Percentiles rank a stretch among this genome's conserved stretches.
These are phyloP conservation scores for Pseudogymnoascus sp. DNA, from an alignment of 2,329 filamentous ascomycete genomes.

Conservation along the genomic window DNA sequence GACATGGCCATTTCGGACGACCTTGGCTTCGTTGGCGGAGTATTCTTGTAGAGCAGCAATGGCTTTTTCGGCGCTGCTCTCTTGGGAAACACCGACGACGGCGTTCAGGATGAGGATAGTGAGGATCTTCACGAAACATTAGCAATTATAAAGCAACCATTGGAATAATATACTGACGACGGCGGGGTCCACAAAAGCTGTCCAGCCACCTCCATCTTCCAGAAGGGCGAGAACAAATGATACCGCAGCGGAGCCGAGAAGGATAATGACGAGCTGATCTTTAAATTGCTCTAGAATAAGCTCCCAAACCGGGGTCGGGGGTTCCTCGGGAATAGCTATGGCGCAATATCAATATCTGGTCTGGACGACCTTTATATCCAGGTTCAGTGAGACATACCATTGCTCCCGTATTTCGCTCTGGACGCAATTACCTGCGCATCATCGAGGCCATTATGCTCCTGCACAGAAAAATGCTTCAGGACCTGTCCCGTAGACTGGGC, in stretches of 20 bases:
- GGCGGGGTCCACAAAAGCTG: conserved; percentile 89
- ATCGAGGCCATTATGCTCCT: conserved; percentile 46
- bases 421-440: conserved; percentile 49
- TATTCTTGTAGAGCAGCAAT: conserved; percentile 43
- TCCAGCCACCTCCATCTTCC: conserved; percentile 89
- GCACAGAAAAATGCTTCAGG: conserved; percentile 49
- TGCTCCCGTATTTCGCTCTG: conserved; percentile 54
- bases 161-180: conserved; percentile 57
- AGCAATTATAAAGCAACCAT: conserved; percentile 9
- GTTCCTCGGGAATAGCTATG: conserved; percentile 72
- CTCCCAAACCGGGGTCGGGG: conserved; percentile 91
- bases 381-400: conserved; percentile 41
- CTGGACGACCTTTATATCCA: background rate
- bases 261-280: conserved; percentile 92
- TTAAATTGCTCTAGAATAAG: conserved; percentile 98
- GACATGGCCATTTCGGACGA: conserved; percentile 44
- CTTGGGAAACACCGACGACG: conserved; percentile 53
- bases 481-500: conserved; percentile 49
- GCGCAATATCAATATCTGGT: conserved; percentile 17
- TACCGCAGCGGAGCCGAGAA: conserved; percentile 84
- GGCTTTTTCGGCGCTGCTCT: conserved; percentile 53
- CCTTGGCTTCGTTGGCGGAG: conserved; percentile 45
- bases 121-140: conserved; percentile 57
- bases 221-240: conserved; percentile 91
- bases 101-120: conserved; percentile 74